phyloP scores from a whole-genome alignment of 2,329 filamentous ascomycete species.

The Ophiostoma novo-ulmi region DNA sequence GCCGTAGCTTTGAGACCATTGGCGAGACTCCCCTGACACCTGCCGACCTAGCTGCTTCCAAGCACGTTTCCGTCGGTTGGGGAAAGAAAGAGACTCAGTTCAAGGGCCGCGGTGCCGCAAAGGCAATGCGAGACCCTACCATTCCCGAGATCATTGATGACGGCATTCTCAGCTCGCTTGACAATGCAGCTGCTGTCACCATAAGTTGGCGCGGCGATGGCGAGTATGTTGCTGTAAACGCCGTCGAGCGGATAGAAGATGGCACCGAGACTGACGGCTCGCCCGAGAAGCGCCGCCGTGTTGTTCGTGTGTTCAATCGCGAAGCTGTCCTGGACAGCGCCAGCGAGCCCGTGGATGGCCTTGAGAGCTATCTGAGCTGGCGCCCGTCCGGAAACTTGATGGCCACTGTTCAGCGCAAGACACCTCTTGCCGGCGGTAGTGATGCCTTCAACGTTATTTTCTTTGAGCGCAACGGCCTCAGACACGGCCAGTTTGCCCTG shows the following conservation, averaged over 20 bases:
- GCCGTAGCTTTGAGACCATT: constrained; percentile 78
- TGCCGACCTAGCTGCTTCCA: constrained; percentile 80
- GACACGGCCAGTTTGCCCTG: constrained; percentile 91
- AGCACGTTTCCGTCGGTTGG: constrained; percentile 95
- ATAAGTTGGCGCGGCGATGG: constrained; percentile 96
- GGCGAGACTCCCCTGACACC: constrained; percentile 65
- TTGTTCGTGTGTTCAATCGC: constrained; percentile 84
- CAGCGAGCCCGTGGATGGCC: constrained; percentile 86
- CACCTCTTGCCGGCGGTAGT: constrained; percentile 36
- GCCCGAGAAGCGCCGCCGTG: constrained; percentile 54
- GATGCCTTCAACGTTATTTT: constrained; percentile 74
- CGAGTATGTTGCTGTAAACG: constrained; percentile 81
- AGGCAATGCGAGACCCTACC: constrained; percentile 83
- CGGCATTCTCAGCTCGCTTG: constrained; percentile 67
- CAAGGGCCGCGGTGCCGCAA: constrained; percentile 82
- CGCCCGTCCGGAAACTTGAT: constrained; percentile 85
- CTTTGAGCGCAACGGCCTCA: constrained; percentile 93
- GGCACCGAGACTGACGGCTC: constrained; percentile 27
- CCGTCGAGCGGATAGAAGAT: constrained; percentile 48
- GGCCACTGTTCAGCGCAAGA: constrained; percentile 67
- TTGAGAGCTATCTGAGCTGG: constrained; percentile 89
- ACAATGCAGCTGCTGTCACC: constrained; percentile 59
- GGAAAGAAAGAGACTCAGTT: constrained; percentile 98
- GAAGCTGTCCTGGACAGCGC: constrained; percentile 89
- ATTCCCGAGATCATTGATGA: constrained; percentile 89